Evolutionary conservation across 176 grass and related monocot genomes (phyloP), one percentile per base, ranked within the genome.

Genomic region (Phyllostachys edulis): DNA sequence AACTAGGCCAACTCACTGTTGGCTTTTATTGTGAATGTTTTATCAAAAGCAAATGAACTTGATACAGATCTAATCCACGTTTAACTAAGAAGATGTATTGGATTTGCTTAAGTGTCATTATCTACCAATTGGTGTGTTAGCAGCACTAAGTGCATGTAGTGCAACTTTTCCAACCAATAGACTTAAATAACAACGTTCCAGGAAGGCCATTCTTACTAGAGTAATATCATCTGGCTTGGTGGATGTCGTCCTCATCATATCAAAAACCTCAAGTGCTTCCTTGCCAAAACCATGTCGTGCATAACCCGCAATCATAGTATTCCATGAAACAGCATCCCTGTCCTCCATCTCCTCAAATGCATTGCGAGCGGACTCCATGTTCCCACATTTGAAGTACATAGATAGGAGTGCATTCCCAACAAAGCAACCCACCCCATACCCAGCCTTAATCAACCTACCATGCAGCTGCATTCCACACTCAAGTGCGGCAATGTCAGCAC

Each of bases 331-430:
- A 34, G 82, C 73, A 76, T 98, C 96, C 77, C 59, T 95, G 57
- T 94, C 96, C 44, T 68, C 83, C 96, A 98, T 94, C 82, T 94
- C 89, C 52, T 96, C 87, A 76, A 98, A 98, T 54, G 83, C 88
- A 78, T 89, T 89, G 29, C 62, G 76, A 49, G 96, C 96, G 55
- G 94, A 79, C 36, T 94, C 87, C 89, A 95, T 85, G 65, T 61
- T 83, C 14, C 96, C 96, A 5, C 96, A 96, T 93, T 96, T 98
- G 57, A 95, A 95, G 66, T 98, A 98, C 93, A 98, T 93, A 52
- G 93, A 85, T 74, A 98, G 44, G 37, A 98, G 85, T 1, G 93
- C 93, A 90, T 98, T 96, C 7, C 93, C 96, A 56, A 95, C 93
- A 89, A 98, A 98, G 51, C 85, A 95, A 9, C 91, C 91, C 77